A percentile compares a stretch with the other conserved stretches of the same genome.
These are phyloP conservation scores for Galerina sulciceps DNA, from an alignment of 768 basidiomycete genomes.

Conservation along the genomic window DNA sequence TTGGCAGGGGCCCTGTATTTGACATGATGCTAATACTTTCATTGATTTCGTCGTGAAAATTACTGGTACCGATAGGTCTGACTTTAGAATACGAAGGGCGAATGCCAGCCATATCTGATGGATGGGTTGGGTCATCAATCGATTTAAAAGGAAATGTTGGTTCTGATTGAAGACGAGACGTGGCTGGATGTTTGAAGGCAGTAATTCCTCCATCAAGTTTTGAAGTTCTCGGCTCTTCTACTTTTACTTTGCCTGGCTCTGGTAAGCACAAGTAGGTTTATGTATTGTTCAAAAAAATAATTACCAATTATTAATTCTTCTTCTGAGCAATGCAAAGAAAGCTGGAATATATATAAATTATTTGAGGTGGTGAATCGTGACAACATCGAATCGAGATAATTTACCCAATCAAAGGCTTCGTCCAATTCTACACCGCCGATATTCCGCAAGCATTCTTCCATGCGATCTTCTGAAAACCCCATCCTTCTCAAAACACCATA, in stretches of 20 bases:
- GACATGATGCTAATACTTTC: not conserved
- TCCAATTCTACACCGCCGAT: slow-evolving; percentile 79
- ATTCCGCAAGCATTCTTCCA: slow-evolving; percentile 70
- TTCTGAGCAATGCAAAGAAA: slow-evolving; percentile 65
- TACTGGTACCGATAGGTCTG: not conserved
- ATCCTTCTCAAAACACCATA: slow-evolving; percentile 81
- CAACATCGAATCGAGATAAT: slow-evolving; percentile 21
- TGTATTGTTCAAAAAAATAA: slow-evolving; percentile 8
- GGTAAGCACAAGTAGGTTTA: not conserved
- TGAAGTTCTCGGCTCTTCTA: not conserved
- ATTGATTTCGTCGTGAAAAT: not conserved
- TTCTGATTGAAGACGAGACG: slow-evolving; percentile 3
- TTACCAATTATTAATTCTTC: slow-evolving; percentile 48
- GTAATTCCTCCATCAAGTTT: slow-evolving; percentile 16
- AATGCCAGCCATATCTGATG: not conserved
- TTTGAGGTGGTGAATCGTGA: slow-evolving; percentile 1
- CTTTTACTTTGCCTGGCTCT: slow-evolving; percentile 1
- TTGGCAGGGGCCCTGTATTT: not conserved
- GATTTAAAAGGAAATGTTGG: not conserved
- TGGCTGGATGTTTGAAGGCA: slow-evolving; percentile 13
- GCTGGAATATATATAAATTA: slow-evolving; percentile 47
- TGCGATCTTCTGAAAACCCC: slow-evolving; percentile 71
- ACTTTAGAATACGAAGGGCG: not conserved
- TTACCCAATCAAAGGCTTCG: slow-evolving; percentile 90
- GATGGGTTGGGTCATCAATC: not conserved